Evolutionary conservation across 1,284 basidiomycete genomes (phyloP).

Genomic region (Fistulinella cinereoalba): DNA sequence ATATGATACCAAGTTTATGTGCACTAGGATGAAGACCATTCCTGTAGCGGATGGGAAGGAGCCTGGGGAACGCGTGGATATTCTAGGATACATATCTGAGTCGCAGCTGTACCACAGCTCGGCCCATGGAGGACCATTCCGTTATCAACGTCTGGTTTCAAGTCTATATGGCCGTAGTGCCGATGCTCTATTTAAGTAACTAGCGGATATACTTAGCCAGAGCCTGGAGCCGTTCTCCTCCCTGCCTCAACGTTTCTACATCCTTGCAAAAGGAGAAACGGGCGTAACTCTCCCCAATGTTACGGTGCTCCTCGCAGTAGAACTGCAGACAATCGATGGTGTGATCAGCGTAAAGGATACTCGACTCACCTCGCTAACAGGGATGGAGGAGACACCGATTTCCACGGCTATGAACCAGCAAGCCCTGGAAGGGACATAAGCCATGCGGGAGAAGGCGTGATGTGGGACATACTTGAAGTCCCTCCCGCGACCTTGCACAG

Average conservation of each 20-base stretch:
- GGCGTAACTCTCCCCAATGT: conserved; percentile 82
- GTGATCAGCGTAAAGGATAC: neutral
- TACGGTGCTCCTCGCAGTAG: conserved; percentile 81
- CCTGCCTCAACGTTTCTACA: conserved; percentile 72
- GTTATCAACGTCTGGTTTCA: too few relatives aligned
- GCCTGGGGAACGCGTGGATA: too few relatives aligned
- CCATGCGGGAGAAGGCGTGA: neutral
- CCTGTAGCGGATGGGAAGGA: too few relatives aligned
- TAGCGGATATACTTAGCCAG: conserved; percentile 65
- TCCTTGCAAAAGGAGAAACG: conserved; percentile 96
- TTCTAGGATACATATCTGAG: too few relatives aligned
- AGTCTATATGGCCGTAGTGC: neutral
- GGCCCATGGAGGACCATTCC: too few relatives aligned
- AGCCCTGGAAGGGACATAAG: conserved; percentile 46
- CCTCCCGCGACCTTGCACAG: conserved; percentile 74
- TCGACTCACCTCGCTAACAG: conserved; percentile 81
- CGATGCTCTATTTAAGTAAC: neutral
- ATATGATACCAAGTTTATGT: neutral
- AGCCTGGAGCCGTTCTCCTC: conserved; percentile 72
- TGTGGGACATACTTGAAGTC: conserved; percentile 72
- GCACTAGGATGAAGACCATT: too few relatives aligned
- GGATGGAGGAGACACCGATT: conserved; percentile 87
- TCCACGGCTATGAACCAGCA: conserved; percentile 91
- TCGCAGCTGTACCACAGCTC: too few relatives aligned
- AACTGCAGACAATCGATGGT: conserved; percentile 52